These are phyloP conservation scores for Eurotiales sp. DNA, from an alignment of 2,329 filamentous ascomycete genomes.

Conservation along the genomic window DNA sequence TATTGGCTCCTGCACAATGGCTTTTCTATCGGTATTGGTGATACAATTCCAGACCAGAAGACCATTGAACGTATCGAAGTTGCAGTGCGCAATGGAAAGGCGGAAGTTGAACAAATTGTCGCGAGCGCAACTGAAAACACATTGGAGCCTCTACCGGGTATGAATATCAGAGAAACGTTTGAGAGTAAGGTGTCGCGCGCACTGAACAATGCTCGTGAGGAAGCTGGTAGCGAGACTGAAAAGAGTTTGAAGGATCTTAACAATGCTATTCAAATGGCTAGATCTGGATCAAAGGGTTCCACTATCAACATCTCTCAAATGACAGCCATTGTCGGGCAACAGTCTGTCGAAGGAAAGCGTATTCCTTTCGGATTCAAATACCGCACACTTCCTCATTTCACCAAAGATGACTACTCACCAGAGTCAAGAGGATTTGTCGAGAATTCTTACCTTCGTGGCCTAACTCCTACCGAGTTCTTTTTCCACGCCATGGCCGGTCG, in stretches of 20 bases:
- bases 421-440: conserved; percentile 97
- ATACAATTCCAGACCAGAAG: conserved; percentile 84
- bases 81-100: conserved; percentile 77
- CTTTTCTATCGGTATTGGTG: conserved; percentile 97
- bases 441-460: conserved; percentile 93
- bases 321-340: conserved; percentile 95
- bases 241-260: conserved; percentile 92
- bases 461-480: conserved; percentile 96
- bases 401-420: conserved; percentile 97
- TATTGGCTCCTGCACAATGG: conserved; percentile 97
- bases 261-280: conserved; percentile 94
- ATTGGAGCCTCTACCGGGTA: conserved; percentile 90
- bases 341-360: conserved; percentile 97
- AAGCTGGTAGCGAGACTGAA: conserved; percentile 88
- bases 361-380: conserved; percentile 99
- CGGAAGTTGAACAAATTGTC: conserved; percentile 72
- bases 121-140: conserved; percentile 75
- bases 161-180: conserved; percentile 98
- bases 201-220: conserved; percentile 92
- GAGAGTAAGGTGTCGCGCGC: conserved; percentile 95
- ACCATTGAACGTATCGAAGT: conserved; percentile 83
- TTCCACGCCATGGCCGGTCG: conserved; percentile 99
- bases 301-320: conserved; percentile 99
- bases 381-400: conserved; percentile 92
- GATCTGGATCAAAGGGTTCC: conserved; percentile 95